A percentile compares a stretch with the other conserved stretches of the same genome.
phyloP scores from a whole-genome alignment of 768 basidiomycete genomes.

The Tricholoma matsutake region DNA sequence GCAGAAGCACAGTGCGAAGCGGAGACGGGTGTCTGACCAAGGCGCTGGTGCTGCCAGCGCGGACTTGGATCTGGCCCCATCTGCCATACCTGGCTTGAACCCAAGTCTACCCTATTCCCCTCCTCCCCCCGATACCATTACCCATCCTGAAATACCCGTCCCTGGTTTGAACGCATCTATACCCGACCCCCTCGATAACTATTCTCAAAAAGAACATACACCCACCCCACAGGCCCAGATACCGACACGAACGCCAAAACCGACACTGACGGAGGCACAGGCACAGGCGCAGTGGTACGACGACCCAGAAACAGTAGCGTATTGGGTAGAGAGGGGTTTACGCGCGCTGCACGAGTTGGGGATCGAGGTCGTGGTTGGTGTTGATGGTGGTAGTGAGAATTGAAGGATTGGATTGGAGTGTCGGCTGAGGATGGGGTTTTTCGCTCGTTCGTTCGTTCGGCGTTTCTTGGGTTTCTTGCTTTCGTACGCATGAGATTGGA shows the following conservation, averaged over 20 bases:
- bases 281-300: constrained; percentile 54
- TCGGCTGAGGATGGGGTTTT: neutral
- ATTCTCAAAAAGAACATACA: too few relatives aligned
- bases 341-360: constrained; percentile 45
- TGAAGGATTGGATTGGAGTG: neutral
- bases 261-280: constrained; percentile 6
- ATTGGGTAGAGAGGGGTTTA: constrained; percentile 55
- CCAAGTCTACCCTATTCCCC: too few relatives aligned
- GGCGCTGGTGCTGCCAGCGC: neutral
- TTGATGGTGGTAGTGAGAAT: constrained; percentile 13
- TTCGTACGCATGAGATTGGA: too few relatives aligned
- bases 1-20: neutral
- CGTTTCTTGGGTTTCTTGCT: too few relatives aligned
- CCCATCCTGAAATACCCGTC: neutral
- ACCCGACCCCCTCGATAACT: too few relatives aligned
- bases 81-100: too few relatives aligned
- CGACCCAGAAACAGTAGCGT: constrained; percentile 33
- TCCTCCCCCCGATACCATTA: neutral
- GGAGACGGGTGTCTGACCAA: neutral
- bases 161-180: neutral
- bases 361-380: constrained; percentile 45
- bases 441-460: neutral
- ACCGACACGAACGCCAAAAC: neutral
- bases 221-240: too few relatives aligned
- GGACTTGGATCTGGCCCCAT: too few relatives aligned